Evolutionary conservation across 2,329 filamentous ascomycete genomes (phyloP), one percentile per base, ranked within the genome.

Genomic region (Penicillium hesseltinei): DNA sequence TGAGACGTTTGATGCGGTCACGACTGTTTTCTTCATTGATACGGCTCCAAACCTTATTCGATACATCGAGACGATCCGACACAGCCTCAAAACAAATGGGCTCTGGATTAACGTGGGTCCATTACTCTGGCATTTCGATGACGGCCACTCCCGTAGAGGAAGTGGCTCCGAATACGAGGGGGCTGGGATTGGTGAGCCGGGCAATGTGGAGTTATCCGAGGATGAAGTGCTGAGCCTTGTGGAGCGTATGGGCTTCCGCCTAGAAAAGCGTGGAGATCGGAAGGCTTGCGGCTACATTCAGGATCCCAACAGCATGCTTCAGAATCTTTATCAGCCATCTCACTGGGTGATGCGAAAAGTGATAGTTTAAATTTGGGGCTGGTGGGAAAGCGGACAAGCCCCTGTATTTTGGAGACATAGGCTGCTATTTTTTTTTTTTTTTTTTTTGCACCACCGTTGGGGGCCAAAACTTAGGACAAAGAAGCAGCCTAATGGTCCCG

Each of bases 1-100:
- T 9, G 81, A 81, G 0, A 68, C 74, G 0, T 97, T 92, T 73
- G 88, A 97, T 68, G 92, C 88, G 1, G 91, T 97, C 2, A 87
- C 90, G 0, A 91, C 89, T 3, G 90, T 96, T 11, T 99, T 97
- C 78, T 99, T 99, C 78, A 88, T 99, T 57, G 95, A 99, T 73
- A 99, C 94, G 1, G 94, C 94, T 2, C 92, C 93, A 1, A 97
- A 99, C 71, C 73, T 97, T 33, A 88, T 97, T 53, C 85, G 89
- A 2, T 99, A 99, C 71, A 84, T 99, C 35, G 87, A 96, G 70
- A 88, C 92, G 2, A 90, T 97, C 54, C 79, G 78, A 42, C 84
- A 89, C 69, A 95, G 92, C 68, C 82, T 99, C 49, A 86, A 84
- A 64, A 80, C 85, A 0, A 89, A 89, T 27, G 94, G 94, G 0